A percentile compares a stretch with the other conserved stretches of the same genome.
Conservation (phyloP, 768 basidiomycete species). For the Panaeolus cyanescens region DNA sequence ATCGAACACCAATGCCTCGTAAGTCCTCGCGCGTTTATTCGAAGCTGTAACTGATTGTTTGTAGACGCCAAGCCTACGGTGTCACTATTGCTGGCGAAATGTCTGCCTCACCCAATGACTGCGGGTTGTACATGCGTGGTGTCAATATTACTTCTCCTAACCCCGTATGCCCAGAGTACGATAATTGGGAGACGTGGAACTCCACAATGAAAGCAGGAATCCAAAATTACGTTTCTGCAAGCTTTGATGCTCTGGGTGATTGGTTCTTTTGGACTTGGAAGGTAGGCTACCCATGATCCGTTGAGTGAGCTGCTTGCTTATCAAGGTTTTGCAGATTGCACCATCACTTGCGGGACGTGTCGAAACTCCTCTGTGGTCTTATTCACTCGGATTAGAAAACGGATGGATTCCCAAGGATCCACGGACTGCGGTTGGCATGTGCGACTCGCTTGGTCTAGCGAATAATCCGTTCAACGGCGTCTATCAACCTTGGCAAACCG, state of each 20-base stretch:
- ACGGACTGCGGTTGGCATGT: constrained; percentile 55
- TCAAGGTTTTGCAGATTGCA: constrained; percentile 14
- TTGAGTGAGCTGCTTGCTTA: constrained; percentile 51
- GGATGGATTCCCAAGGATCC: constrained; percentile 82
- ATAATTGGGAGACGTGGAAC: constrained; percentile 63
- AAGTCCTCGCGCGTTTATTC: constrained; percentile 29
- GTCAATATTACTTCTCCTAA: constrained; percentile 38
- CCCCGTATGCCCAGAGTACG: constrained; percentile 32
- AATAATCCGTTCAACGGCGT: constrained; percentile 25
- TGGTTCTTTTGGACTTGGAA: constrained; percentile 55
- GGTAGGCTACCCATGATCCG: constrained; percentile 16
- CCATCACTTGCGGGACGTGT: constrained; percentile 36
- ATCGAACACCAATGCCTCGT: constrained; percentile 50
- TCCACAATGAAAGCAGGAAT: constrained; percentile 34
- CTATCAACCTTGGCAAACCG: constrained; percentile 57
- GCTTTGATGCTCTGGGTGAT: constrained; percentile 41
- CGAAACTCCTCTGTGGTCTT: constrained; percentile 34
- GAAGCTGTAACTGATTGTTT: constrained; percentile 5
- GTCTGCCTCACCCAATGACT: constrained; percentile 65
- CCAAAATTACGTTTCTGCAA: constrained; percentile 59
- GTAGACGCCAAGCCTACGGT: constrained; percentile 55
- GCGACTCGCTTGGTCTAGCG: constrained; percentile 42
- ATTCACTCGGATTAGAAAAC: constrained; percentile 45
- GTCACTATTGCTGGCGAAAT: constrained; percentile 79
- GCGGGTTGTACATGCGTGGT: constrained; percentile 41